These are phyloP conservation scores for Blastocrithidia nonstop DNA, from an alignment of 208 protist species.

Conservation along the genomic window DNA sequence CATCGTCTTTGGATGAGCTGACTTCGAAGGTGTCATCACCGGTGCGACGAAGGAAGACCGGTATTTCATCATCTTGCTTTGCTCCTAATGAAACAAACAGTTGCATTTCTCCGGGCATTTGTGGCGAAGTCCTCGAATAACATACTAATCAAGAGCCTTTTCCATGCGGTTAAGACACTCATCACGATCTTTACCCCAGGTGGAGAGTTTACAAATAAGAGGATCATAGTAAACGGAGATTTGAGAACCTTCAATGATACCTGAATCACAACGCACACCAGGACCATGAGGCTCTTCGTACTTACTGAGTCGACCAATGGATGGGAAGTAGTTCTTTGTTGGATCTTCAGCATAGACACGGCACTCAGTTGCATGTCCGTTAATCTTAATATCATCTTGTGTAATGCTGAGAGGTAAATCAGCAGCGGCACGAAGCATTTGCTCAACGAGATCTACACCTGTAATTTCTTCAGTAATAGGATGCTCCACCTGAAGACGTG, in stretches of 20 bases:
- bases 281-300: not conserved
- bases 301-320: not conserved
- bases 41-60: constrained; percentile 15
- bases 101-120: constrained; percentile 86
- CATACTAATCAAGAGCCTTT: constrained; percentile 64
- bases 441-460: constrained; percentile 90
- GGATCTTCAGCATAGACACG: constrained; percentile 94
- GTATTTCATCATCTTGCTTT: constrained; percentile 34
- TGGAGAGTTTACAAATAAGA: constrained; percentile 95
- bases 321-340: constrained; percentile 75
- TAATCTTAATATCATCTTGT: constrained; percentile 66
- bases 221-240: constrained; percentile 93
- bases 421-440: constrained; percentile 78
- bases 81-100: constrained; percentile 61
- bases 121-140: constrained; percentile 81
- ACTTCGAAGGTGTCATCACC: constrained; percentile 8
- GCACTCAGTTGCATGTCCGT: constrained; percentile 84
- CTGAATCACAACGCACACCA: no score
- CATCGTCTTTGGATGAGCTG: constrained; percentile 7
- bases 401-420: constrained; percentile 51
- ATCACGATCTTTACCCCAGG: constrained; percentile 68
- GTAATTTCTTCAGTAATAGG: constrained; percentile 92
- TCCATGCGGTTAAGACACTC: constrained; percentile 51
- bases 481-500: constrained; percentile 93
- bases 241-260: constrained; percentile 54